phyloP scores from a whole-genome alignment of 345 rosid genomes.

The Syzygium aromaticum region DNA sequence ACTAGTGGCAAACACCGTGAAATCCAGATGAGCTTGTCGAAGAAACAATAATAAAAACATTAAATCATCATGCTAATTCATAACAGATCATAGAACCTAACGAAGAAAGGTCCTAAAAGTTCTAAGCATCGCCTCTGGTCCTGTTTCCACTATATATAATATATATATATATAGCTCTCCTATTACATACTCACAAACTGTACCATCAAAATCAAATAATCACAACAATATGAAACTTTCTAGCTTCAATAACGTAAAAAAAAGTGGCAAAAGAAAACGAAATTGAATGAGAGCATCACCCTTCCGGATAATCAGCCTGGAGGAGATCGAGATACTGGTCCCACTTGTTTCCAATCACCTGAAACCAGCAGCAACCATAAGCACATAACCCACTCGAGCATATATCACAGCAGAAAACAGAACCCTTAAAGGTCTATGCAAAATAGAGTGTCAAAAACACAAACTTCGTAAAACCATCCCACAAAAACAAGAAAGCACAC shows the following conservation, averaged over 20 bases:
- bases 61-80: not conserved
- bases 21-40: not conserved
- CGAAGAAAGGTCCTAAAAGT: not conserved
- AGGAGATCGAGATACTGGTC: conserved; percentile 70
- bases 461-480: not conserved
- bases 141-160: not conserved
- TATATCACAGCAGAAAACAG: not conserved
- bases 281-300: conserved; percentile 18
- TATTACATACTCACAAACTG: not conserved
- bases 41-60: not conserved
- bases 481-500: not conserved
- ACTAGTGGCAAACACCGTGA: not conserved
- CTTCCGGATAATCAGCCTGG: conserved; percentile 65
- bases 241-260: not conserved
- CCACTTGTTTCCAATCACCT: conserved; percentile 86
- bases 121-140: not conserved
- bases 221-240: not conserved
- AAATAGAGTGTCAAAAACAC: not conserved
- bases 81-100: not conserved
- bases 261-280: not conserved
- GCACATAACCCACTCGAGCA: not conserved
- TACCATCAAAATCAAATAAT: not conserved
- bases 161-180: not conserved
- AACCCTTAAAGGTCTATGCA: not conserved
- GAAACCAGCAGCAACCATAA: not conserved